Percentiles rank a stretch among this genome's conserved stretches.
These are phyloP conservation scores for Aspergillus spinulosporus DNA, from an alignment of 2,329 filamentous ascomycete genomes.

Conservation along the genomic window DNA sequence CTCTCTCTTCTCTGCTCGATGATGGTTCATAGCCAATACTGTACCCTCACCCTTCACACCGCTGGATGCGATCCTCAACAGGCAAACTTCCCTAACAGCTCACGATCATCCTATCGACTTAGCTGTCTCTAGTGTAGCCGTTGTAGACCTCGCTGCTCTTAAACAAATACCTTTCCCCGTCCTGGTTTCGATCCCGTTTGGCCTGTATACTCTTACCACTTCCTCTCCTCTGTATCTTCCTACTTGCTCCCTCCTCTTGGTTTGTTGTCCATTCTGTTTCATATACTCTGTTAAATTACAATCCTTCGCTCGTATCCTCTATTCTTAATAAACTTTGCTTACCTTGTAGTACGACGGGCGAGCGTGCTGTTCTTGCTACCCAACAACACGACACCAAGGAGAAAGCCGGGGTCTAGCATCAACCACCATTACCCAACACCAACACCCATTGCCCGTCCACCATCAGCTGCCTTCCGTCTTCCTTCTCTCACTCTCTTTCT, in stretches of 20 bases:
- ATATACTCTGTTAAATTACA: constrained; percentile 8
- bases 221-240: background rate
- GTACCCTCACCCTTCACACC: constrained; percentile 8
- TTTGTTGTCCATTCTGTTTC: background rate
- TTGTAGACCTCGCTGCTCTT: background rate
- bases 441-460: too few species aligned
- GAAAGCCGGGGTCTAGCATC: constrained; percentile 1
- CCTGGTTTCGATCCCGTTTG: constrained; percentile 7
- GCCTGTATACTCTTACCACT: constrained; percentile 3
- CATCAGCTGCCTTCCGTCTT: background rate
- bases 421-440: background rate
- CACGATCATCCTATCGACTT: constrained; percentile 9
- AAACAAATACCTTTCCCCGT: constrained; percentile 9
- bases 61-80: constrained; percentile 10
- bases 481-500: background rate
- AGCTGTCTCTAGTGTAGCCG: constrained; percentile 6
- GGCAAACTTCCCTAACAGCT: constrained; percentile 9
- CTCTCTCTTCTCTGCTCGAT: background rate
- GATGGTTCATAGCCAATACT: constrained; percentile 10
- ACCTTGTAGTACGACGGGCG: background rate
- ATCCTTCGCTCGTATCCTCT: constrained; percentile 6
- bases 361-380: constrained; percentile 6
- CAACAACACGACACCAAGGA: constrained; percentile 7
- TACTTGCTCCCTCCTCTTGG: background rate
- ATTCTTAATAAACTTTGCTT: constrained; percentile 10